Conservation (phyloP, 371 early-diverging fungal species). For the Mortierella sp. region DNA sequence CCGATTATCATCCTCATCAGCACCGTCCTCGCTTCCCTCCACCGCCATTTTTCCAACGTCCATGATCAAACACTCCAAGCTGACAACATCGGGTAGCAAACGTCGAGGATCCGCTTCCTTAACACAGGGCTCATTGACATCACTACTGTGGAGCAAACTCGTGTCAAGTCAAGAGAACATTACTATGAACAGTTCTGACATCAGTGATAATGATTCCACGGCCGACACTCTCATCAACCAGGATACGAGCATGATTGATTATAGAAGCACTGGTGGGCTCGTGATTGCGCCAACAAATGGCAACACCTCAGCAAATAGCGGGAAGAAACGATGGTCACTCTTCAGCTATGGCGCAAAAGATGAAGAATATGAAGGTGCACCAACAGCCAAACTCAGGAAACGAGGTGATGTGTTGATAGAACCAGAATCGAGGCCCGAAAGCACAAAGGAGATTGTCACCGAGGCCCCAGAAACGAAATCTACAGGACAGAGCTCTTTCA, state of each 20-base stretch:
- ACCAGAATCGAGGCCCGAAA: constrained; percentile 24
- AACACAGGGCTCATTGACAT: constrained; percentile 17
- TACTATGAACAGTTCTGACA: background rate
- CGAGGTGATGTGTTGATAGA: constrained; percentile 41
- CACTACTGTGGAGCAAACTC: constrained; percentile 31
- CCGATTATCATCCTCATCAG: constrained; percentile 10
- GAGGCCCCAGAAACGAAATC: background rate
- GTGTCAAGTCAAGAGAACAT: constrained; percentile 19
- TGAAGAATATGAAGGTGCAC: background rate
- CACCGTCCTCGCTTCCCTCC: constrained; percentile 32
- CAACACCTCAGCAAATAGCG: constrained; percentile 10
- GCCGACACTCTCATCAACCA: background rate
- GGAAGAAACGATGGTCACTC: constrained; percentile 40
- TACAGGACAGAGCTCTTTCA: background rate
- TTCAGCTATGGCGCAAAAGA: constrained; percentile 33
- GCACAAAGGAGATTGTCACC: background rate
- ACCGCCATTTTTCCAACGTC: constrained; percentile 26
- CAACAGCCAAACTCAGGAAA: constrained; percentile 15
- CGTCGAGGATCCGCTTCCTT: constrained; percentile 31
- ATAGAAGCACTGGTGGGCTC: background rate
- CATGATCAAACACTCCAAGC: constrained; percentile 23
- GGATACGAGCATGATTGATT: constrained; percentile 7
- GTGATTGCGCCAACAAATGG: constrained; percentile 10
- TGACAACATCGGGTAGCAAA: background rate
- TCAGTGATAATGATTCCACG: background rate